Conservation (phyloP, 805 yeast genomes). For the Lachancea sp. region DNA sequence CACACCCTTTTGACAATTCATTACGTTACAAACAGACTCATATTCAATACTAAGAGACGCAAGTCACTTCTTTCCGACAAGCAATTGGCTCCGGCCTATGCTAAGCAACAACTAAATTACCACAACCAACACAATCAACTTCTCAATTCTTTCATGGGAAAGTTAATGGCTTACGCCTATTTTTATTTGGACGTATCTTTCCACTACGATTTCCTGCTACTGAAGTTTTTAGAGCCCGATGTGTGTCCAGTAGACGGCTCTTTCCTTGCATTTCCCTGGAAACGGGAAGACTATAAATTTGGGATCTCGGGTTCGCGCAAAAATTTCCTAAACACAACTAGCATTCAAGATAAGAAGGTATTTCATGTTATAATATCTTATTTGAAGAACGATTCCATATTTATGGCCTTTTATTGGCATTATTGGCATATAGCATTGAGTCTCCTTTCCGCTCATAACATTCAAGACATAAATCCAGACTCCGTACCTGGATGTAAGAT, state of each 20-base stretch:
- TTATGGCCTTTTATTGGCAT: slow-evolving; percentile 30
- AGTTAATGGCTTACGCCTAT: slow-evolving; percentile 28
- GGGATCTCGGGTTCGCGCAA: slow-evolving; percentile 2
- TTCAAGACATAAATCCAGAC: slow-evolving; percentile 4
- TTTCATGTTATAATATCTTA: slow-evolving; percentile 29
- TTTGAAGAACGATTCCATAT: slow-evolving; percentile 24
- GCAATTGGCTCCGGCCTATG: slow-evolving; percentile 1
- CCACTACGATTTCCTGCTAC: slow-evolving; percentile 22
- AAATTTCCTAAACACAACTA: not conserved
- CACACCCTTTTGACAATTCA: slow-evolving; percentile 25
- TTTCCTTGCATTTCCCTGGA: slow-evolving; percentile 23
- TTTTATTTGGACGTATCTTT: slow-evolving; percentile 26
- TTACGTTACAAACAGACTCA: slow-evolving; percentile 23
- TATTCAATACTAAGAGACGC: slow-evolving; percentile 20
- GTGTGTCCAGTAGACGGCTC: not conserved
- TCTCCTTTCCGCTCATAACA: slow-evolving; percentile 3
- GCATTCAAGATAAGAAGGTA: slow-evolving; percentile 13
- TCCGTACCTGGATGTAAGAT: slow-evolving; percentile 19
- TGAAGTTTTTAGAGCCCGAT: slow-evolving; percentile 7
- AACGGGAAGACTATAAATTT: slow-evolving; percentile 13
- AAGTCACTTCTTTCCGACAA: not conserved
- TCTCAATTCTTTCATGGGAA: slow-evolving; percentile 28
- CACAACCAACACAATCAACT: slow-evolving; percentile 20
- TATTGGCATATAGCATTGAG: slow-evolving; percentile 27
- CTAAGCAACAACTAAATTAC: slow-evolving; percentile 7